phyloP scores from a whole-genome alignment of 169 alveolate species.

The Plasmodium sp. region DNA sequence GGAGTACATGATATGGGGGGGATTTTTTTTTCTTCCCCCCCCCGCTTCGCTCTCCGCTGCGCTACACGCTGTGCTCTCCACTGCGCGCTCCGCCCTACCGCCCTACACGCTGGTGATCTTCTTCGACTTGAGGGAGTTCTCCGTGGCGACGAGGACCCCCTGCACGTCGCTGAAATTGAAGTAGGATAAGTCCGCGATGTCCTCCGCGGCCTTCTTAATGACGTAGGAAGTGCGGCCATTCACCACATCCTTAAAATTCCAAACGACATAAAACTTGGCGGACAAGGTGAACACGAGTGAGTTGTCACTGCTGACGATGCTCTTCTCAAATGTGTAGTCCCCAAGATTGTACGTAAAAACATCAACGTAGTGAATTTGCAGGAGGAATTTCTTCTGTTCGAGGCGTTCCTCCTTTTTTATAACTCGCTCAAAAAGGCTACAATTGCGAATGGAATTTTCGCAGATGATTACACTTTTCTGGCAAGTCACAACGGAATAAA shows the following conservation, averaged over 20 bases:
- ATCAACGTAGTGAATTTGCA: slow-evolving; percentile 37
- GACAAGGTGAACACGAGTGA: slow-evolving; percentile 32
- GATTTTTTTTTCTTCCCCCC: too few species aligned
- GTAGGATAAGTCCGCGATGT: slow-evolving; percentile 42
- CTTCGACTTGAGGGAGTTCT: slow-evolving; percentile 32
- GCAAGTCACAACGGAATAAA: slow-evolving; percentile 50
- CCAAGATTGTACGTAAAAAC: slow-evolving; percentile 42
- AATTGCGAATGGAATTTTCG: slow-evolving; percentile 24
- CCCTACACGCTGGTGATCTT: neutral
- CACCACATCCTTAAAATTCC: slow-evolving; percentile 24
- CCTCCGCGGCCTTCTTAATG: slow-evolving; percentile 21
- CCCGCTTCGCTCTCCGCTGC: too few species aligned
- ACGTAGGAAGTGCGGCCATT: slow-evolving; percentile 23
- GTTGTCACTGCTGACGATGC: neutral
- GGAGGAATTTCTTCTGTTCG: slow-evolving; percentile 27
- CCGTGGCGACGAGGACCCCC: slow-evolving; percentile 29
- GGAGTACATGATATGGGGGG: neutral
- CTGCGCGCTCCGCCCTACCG: neutral
- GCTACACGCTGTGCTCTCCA: neutral
- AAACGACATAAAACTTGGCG: slow-evolving; percentile 34
- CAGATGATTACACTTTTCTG: slow-evolving; percentile 20
- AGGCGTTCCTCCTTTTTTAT: slow-evolving; percentile 30
- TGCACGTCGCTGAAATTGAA: slow-evolving; percentile 3
- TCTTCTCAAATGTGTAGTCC: slow-evolving; percentile 33
- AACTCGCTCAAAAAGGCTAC: slow-evolving; percentile 22